These are phyloP conservation scores for Spinellus fusiger DNA, from an alignment of 192 early-diverging fungal genomes.

Conservation along the genomic window DNA sequence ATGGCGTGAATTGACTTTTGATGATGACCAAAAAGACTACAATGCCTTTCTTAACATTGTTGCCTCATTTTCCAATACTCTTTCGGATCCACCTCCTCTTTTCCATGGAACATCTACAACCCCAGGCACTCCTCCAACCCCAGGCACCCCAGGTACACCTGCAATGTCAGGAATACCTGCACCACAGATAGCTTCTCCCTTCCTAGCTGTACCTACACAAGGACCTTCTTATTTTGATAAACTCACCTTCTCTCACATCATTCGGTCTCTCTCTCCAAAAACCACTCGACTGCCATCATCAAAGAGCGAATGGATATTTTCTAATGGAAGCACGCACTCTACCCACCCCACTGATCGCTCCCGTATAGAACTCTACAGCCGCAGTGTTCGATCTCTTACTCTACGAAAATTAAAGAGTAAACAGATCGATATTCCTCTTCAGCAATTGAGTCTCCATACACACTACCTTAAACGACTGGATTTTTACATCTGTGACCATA, in stretches of 20 bases:
- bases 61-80: too few species aligned
- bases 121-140: too few species aligned
- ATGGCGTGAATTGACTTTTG: slow-evolving; percentile 26
- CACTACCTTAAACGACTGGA: slow-evolving; percentile 35
- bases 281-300: background rate
- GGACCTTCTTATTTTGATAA: background rate
- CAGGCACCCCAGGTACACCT: too few species aligned
- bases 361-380: slow-evolving; percentile 6
- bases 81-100: too few species aligned
- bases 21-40: slow-evolving; percentile 18
- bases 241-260: background rate
- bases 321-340: too few species aligned
- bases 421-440: slow-evolving; percentile 22
- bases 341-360: background rate
- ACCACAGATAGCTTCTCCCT: too few species aligned
- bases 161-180: too few species aligned
- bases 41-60: slow-evolving; percentile 13
- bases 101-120: too few species aligned
- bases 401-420: slow-evolving; percentile 34
- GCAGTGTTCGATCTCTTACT: slow-evolving; percentile 11
- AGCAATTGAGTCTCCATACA: slow-evolving; percentile 13
- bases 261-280: background rate
- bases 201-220: background rate
- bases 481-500: slow-evolving; percentile 47
- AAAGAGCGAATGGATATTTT: too few species aligned